Evolutionary conservation across 1,139 yeast species (phyloP), one percentile per base, ranked within the genome.

Genomic region (Eremothecium cymbalariae): DNA sequence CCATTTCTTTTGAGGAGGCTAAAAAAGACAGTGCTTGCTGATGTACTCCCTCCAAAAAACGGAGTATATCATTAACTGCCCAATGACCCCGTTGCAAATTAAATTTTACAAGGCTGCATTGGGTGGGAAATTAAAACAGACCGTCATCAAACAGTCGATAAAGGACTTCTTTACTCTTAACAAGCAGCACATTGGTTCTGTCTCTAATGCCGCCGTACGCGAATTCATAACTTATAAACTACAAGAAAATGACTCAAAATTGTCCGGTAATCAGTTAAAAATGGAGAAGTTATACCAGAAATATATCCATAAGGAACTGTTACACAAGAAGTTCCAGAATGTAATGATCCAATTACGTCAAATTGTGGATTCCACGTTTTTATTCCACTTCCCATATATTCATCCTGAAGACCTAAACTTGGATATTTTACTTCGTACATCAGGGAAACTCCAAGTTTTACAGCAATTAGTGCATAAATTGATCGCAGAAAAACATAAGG

Each of bases 1-100:
- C 98, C 98, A 0, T 90, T 90, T 48, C 60, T 90, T 27, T 64
- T 90, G 31, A 68, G 98, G 48, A 66, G 98, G 41, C 61, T 88
- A 51, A 90, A 90, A 53, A 68, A 67, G 33, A 80, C 76, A 38
- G 96, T 84, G 1, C 60, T 75, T 19, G 70, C 75, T 11, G 47
- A 45, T 17, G 63, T 59, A 31, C 63, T 90, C 39, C 97, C 96
- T 1, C 83, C 90, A 2, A 90, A 90, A 57, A n/a, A 76, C 90
- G 45, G 98, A 90, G 56, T 88, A 85, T 50, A 69, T 84, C 32
- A 66, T 90, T 3, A 86, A 82, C 53, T 73, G 85, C 4, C 74
- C 80, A 2, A 56, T 90, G 40, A 72, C 88, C 0, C 59, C 65
- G 1, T 53, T 68, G 24, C 97, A 90, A 57, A 68, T 67, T 26